phyloP scores from a whole-genome alignment of 164 flowering plant genomes.

The Stephania japonica region DNA sequence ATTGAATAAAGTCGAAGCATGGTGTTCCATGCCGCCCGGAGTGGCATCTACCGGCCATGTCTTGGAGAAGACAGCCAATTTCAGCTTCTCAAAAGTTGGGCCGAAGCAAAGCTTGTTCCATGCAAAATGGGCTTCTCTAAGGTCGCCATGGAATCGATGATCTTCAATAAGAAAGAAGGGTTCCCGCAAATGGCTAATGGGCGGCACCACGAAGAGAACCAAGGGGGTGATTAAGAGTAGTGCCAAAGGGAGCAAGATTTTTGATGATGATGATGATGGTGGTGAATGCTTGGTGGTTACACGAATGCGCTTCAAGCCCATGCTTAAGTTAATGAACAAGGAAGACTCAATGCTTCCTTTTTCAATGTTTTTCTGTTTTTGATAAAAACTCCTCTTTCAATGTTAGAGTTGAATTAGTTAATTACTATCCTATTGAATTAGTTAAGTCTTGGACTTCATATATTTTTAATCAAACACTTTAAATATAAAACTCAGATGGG shows the following conservation, averaged over 20 bases:
- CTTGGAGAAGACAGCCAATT: slow-evolving; percentile 51
- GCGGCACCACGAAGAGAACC: slow-evolving; percentile 22
- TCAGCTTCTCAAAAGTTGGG: slow-evolving; percentile 27
- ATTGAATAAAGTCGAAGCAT: slow-evolving; percentile 38
- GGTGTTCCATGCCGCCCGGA: slow-evolving; percentile 72
- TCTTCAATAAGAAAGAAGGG: slow-evolving; percentile 7
- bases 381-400: too few relatives aligned
- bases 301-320: slow-evolving; percentile 30
- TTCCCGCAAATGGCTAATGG: slow-evolving; percentile 5
- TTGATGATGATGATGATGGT: slow-evolving; percentile 14
- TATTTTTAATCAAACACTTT: not conserved
- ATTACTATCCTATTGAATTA: too few relatives aligned
- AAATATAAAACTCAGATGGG: too few relatives aligned
- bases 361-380: not conserved
- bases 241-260: slow-evolving; percentile 15
- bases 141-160: slow-evolving; percentile 31
- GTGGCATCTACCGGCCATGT: slow-evolving; percentile 45
- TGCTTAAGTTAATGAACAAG: slow-evolving; percentile 3
- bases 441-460: not conserved
- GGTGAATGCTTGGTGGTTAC: slow-evolving; percentile 16
- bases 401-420: too few relatives aligned
- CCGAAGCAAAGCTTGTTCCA: slow-evolving; percentile 56
- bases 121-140: slow-evolving; percentile 35
- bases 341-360: slow-evolving; percentile 3
- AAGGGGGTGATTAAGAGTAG: slow-evolving; percentile 20